A percentile compares a stretch with the other conserved stretches of the same genome.
phyloP scores from a whole-genome alignment of 805 yeast genomes.

The Candida rishiriensis region DNA sequence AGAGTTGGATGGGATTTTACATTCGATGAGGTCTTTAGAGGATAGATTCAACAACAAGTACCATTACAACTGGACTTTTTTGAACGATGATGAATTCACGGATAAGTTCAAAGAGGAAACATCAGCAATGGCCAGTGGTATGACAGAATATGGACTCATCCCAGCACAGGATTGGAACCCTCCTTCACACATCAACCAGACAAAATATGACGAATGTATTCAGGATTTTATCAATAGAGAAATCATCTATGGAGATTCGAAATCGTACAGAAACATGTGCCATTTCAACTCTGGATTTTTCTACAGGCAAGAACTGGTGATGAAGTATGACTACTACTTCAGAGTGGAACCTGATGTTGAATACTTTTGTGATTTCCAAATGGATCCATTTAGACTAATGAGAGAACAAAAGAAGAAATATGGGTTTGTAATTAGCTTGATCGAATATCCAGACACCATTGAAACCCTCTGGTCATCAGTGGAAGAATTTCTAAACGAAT shows the following conservation, averaged over 20 bases:
- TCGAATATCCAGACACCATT: constrained; percentile 81
- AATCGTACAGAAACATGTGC: constrained; percentile 89
- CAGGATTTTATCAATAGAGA: constrained; percentile 39
- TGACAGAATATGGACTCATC: constrained; percentile 59
- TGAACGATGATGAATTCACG: constrained; percentile 69
- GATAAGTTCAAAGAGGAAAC: constrained; percentile 60
- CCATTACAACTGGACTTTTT: constrained; percentile 73
- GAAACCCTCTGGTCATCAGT: constrained; percentile 79
- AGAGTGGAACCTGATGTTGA: constrained; percentile 93
- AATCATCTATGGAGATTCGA: constrained; percentile 61
- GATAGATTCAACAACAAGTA: constrained; percentile 66
- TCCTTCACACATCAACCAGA: constrained; percentile 66
- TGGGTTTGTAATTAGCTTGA: constrained; percentile 80
- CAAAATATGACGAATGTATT: constrained; percentile 44
- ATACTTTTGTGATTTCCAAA: constrained; percentile 80
- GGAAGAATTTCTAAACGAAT: constrained; percentile 53
- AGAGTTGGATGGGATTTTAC: constrained; percentile 70
- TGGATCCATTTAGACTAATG: constrained; percentile 84
- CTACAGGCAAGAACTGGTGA: constrained; percentile 69
- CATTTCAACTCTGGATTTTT: constrained; percentile 90
- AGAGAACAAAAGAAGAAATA: constrained; percentile 72
- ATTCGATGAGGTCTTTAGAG: constrained; percentile 72
- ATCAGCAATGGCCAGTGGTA: constrained; percentile 59
- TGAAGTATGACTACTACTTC: constrained; percentile 84
- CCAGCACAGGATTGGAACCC: constrained; percentile 72